Conservation (phyloP, 352 stramenopile genomes). For the Globisporangium nunn region DNA sequence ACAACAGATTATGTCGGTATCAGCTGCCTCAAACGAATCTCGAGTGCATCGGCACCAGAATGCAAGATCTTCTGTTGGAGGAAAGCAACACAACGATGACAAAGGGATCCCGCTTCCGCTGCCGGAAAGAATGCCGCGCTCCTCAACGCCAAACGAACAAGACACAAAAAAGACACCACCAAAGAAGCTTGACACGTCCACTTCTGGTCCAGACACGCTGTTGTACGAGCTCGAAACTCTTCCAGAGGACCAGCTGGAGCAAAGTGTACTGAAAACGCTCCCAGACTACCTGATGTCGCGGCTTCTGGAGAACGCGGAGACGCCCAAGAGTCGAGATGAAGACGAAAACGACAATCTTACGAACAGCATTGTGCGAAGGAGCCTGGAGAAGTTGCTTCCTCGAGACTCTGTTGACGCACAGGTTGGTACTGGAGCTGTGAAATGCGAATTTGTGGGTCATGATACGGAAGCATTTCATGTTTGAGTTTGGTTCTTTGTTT, state of each 20-base stretch:
- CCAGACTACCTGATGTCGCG: conserved; percentile 19
- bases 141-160: not conserved
- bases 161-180: not conserved
- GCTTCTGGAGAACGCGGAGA: conserved; percentile 13
- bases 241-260: conserved; percentile 18
- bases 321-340: not conserved
- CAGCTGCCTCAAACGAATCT: not conserved
- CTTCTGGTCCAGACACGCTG: not conserved
- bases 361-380: conserved; percentile 17
- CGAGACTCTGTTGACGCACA: conserved; percentile 21
- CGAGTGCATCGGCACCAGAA: not conserved
- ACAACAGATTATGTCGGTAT: no score
- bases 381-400: conserved; percentile 27
- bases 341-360: not conserved
- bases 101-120: no score
- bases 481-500: not conserved
- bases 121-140: not conserved
- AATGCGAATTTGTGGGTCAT: not conserved
- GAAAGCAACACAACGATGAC: not conserved
- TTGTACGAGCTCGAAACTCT: conserved; percentile 6
- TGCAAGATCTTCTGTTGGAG: not conserved
- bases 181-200: not conserved
- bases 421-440: conserved; percentile 5
- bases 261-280: conserved; percentile 11
- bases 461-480: not conserved